phyloP scores from a whole-genome alignment of 2,329 filamentous ascomycete genomes.

The Colletotrichum sp. region DNA sequence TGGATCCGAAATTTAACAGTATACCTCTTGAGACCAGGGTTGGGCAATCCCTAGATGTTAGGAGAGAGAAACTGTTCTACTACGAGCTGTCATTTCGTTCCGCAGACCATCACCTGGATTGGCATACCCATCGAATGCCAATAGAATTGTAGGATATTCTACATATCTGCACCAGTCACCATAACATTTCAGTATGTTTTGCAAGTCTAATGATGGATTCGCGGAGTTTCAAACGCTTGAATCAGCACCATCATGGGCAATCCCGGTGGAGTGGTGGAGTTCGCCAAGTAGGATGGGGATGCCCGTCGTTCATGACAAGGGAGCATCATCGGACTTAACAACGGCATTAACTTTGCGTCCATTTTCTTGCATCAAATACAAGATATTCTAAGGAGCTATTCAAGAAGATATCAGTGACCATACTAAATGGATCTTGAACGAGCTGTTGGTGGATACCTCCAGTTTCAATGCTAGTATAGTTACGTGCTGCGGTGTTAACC shows the following conservation, averaged over 20 bases:
- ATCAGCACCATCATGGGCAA: not conserved
- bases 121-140: fast-evolving
- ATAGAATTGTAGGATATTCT: not conserved
- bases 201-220: not conserved
- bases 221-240: not conserved
- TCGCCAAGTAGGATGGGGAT: not conserved
- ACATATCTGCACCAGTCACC: not conserved
- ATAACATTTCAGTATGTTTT: not conserved
- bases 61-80: fast-evolving
- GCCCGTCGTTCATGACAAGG: not conserved
- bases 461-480: too few species aligned
- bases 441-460: too few species aligned
- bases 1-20: too few species aligned
- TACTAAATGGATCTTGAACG: not conserved
- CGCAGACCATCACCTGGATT: not conserved
- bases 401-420: fast-evolving
- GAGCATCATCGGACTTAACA: not conserved
- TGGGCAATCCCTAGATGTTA: not conserved
- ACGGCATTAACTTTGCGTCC: not conserved
- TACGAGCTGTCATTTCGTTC: not conserved
- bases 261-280: not conserved
- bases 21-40: too few species aligned
- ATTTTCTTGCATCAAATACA: not conserved
- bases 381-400: not conserved
- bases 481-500: too few species aligned